These are phyloP conservation scores for Lachancea thermotolerans DNA, from an alignment of 805 yeast species.

Conservation along the genomic window DNA sequence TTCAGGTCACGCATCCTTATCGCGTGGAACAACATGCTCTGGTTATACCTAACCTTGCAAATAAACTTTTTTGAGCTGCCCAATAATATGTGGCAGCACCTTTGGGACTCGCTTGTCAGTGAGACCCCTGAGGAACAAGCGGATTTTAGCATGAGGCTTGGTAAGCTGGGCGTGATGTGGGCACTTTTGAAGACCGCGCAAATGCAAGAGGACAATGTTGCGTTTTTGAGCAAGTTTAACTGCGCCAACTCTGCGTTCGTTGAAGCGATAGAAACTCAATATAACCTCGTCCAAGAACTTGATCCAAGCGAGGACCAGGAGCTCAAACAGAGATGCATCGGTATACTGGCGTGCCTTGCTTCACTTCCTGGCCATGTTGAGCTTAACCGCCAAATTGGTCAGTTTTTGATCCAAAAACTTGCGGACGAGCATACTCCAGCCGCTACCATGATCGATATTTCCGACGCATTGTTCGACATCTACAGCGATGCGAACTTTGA, in stretches of 20 bases:
- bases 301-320: constrained; percentile 33
- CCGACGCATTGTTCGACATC: constrained; percentile 66
- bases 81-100: constrained; percentile 10
- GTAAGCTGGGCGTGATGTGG: constrained; percentile 40
- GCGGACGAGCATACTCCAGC: constrained; percentile 21
- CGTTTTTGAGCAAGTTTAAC: constrained; percentile 13
- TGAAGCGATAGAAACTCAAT: constrained; percentile 17
- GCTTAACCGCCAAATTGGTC: constrained; percentile 40
- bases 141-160: constrained; percentile 29
- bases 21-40: constrained; percentile 64
- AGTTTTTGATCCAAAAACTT: constrained; percentile 36
- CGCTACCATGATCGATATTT: constrained; percentile 47
- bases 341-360: constrained; percentile 48
- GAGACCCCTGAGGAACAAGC: constrained; percentile 11
- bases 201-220: constrained; percentile 8
- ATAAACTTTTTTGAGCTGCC: constrained; percentile 22
- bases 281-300: constrained; percentile 12
- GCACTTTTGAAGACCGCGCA: constrained; percentile 33
- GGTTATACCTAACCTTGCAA: constrained; percentile 36
- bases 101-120: constrained; percentile 16
- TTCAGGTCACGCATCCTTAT: constrained; percentile 51
- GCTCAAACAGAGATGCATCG: constrained; percentile 34
- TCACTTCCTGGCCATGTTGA: constrained; percentile 39
- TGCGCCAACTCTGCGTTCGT: constrained; percentile 28
- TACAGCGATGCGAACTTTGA: constrained; percentile 65